Base-by-base conservation (phyloP, 768 basidiomycete species). In the Leucosporidium yakuticum region DNA sequence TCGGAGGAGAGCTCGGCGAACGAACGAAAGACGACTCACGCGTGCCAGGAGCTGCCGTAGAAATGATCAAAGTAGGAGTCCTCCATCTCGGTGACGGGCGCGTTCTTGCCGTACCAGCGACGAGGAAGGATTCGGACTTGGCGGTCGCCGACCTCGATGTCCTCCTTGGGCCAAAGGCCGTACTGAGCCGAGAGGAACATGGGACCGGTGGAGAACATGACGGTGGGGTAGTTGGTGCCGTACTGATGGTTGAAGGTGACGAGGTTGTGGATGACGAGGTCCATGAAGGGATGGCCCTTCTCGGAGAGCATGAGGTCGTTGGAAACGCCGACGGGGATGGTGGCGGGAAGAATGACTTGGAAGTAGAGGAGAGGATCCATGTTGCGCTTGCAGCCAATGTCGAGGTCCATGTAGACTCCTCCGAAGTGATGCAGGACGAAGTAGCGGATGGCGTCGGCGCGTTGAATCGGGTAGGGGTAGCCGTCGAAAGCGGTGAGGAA, bases 141-240 rank as follows among this genome's bases (percentile, higher is more conserved):
- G 17, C 71, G 62, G 49, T 69, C 71, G 58, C 48, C 39, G 4
- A 5, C 27, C 48, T 69, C 65, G 39, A 53, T 29, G 25, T 64
- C 53, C 21, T 73, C 69, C 60, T 70, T 68, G n/a, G 78, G 75
- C 79, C 90, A 98, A 61, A 94, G 82, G 51, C 91, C 90, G 78
- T 95, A 95, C 77, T 96, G 91, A 4, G 88, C 87, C 0, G 94
- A 97, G 19, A 99, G 81, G 80, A 97, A 99, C 96, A 99, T 99
- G 75, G 96, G 96, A 1, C 95, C 95, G 0, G 96, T 99, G 62
- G 92, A 92, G 80, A 99, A 99, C 96, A 99, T 99, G 82, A 99
- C 96, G 32, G 96, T 99, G 39, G 96, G 96, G 74, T 99, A 99
- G 80, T 98, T 96, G 77, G 94, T 85, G 63, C 96, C 79, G 87